Percentiles rank a stretch among this genome's conserved stretches.
Evolutionary conservation across 177 flowering plant genomes (phyloP).

Genomic region (Vitis hybrid): DNA sequence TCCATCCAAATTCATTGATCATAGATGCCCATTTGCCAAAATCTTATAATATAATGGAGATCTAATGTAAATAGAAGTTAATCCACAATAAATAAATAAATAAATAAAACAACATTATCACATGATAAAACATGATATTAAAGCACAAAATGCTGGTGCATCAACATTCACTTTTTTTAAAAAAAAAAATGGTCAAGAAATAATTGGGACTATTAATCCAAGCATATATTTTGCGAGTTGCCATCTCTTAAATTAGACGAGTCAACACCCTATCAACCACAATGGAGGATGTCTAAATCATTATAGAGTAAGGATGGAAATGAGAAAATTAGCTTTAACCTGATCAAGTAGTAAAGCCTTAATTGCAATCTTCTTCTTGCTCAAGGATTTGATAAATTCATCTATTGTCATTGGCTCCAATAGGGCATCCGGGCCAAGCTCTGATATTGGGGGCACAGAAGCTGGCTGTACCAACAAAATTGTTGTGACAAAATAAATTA

Average conservation of each 20-base stretch:
- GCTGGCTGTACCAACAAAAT: constrained; percentile 61
- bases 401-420: constrained; percentile 74
- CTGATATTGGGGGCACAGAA: constrained; percentile 86
- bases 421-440: constrained; percentile 96
- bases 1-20: background rate
- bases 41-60: background rate
- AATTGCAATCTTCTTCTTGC: constrained; percentile 82
- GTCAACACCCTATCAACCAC: background rate
- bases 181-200: no score
- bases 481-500: constrained; percentile 9
- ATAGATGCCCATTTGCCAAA: background rate
- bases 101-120: background rate
- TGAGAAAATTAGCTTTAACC: constrained; percentile 37
- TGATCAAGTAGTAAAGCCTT: constrained; percentile 93
- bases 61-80: background rate
- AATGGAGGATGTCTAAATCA: background rate
- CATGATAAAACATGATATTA: background rate
- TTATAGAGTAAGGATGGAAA: background rate
- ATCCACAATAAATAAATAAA: background rate
- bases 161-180: no score
- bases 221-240: no score
- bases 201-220: no score
- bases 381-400: constrained; percentile 54
- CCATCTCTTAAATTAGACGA: no score
- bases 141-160: background rate